Evolutionary conservation across 2,329 filamentous ascomycete genomes (phyloP), one percentile per base, ranked within the genome.

Genomic region (Helminthosporium solani): DNA sequence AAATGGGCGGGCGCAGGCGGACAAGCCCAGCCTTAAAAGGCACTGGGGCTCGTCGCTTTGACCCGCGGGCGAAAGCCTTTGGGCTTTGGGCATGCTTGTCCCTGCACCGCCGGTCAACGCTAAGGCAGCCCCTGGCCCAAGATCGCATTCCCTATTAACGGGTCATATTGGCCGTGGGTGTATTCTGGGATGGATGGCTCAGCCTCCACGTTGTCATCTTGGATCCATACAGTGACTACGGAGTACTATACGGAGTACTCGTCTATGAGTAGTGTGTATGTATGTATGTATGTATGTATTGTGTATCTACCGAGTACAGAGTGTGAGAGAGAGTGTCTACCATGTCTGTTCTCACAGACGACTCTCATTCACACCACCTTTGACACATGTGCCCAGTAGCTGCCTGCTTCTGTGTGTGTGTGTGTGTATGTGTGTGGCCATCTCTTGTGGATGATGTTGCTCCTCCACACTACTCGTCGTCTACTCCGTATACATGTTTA

Each of bases 121-220:
- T 48, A 51, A 42, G 40, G 28, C 36, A 41, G 21, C 52, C 50
- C 55, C 55, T 53, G 47, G 44, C 45, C 46, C 56, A 54, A 50
- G 57, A 54, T 46, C 47, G 56, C 57, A 56, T 54, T 55, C 64
- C 64, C 58, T 53, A 45, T 57, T 54, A 49, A 58, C 54, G 62
- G 61, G 58, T 58, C 61, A 51, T 56, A 52, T 57, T 56, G 56
- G 46, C 49, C 42, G 36, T 18, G 19, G 21, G 50, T 49, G 54
- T 56, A 52, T 53, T 49, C 53, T 52, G 44, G 47, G 47, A 51
- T 40, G 42, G n/a, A n/a, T n/a, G n/a, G n/a, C 45, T 53, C 47
- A 42, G 43, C 47, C 48, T 47, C 36, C 45, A 36, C 38, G 38
- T 46, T 31, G 28, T 21, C 33, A 23, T 33, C 30, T 19, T 30